phyloP scores from a whole-genome alignment of 805 yeast species.

The Kuraishia hungarica region DNA sequence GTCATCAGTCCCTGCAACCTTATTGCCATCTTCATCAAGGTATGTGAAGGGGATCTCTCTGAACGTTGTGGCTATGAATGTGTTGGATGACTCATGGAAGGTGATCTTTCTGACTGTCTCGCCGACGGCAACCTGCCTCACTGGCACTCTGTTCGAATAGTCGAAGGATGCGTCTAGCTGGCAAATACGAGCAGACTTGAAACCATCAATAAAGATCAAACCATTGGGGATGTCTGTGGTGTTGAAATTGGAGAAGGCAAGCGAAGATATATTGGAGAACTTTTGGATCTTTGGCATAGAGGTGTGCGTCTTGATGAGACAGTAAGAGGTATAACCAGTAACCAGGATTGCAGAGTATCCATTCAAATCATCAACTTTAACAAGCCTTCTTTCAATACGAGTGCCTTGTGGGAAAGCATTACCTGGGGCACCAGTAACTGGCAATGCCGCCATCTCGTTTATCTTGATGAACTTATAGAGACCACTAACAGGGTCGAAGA shows the following conservation, averaged over 20 bases:
- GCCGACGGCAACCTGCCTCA: constrained; percentile 42
- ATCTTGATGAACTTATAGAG: constrained; percentile 33
- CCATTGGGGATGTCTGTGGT: constrained; percentile 29
- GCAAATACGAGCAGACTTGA: constrained; percentile 58
- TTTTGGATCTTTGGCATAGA: constrained; percentile 59
- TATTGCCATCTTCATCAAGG: constrained; percentile 65
- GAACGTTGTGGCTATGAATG: constrained; percentile 55
- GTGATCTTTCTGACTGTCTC: constrained; percentile 58
- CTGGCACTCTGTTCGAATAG: constrained; percentile 55
- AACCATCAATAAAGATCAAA: constrained; percentile 63
- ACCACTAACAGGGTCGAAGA: constrained; percentile 28
- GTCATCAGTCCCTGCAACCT: constrained; percentile 45
- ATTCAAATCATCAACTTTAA: constrained; percentile 47
- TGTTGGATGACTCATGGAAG: constrained; percentile 58
- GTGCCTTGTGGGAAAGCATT: constrained; percentile 68
- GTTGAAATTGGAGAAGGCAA: constrained; percentile 56
- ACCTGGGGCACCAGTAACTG: constrained; percentile 72
- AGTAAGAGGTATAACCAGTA: constrained; percentile 66
- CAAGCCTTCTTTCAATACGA: constrained; percentile 57
- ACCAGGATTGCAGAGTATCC: constrained; percentile 57
- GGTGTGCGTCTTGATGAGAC: constrained; percentile 55
- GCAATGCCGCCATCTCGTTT: constrained; percentile 30
- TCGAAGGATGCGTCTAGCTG: constrained; percentile 35
- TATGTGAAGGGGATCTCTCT: constrained; percentile 53
- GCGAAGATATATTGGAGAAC: constrained; percentile 55